Evolutionary conservation across 2,329 filamentous ascomycete species (phyloP), one percentile per base, ranked within the genome.

Genomic region (Pyrenochaeta sp.): DNA sequence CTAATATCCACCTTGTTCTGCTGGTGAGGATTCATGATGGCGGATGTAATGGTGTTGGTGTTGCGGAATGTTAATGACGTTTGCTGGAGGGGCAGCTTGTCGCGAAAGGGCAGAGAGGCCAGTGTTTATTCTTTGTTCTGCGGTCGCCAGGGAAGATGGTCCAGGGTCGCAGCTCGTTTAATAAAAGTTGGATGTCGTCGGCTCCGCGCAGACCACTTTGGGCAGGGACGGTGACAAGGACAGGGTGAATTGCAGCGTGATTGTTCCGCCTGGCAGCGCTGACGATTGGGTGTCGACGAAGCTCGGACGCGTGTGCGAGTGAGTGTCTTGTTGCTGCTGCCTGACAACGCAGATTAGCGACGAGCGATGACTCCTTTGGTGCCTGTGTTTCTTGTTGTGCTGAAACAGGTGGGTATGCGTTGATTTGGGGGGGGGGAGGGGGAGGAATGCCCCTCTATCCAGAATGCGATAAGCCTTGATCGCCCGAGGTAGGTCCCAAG

Each of bases 1-100:
- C 86, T 93, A 80, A 97, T 85, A 80, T 99, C 95, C 72, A 98
- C 85, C 84, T 99, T 98, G 85, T 97, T 97, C 85, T 96, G 93
- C 84, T 97, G 91, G 78, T 93, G 92, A 68, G 94, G 94, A 78
- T 97, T 97, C 92, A 98, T 96, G 63, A 60, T 68, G 64, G 64
- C 60, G 63, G 62, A 35, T 35, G 55, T 48, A 45, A 14, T 35
- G 48, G 37, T 37, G 37, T 23, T 9, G 23, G 23, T 46, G 23
- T 11, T 37, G 36, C n/a, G 53, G 44, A 54, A 50, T 54, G 57
- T 37, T 21, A 44, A 56, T 58, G 61, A 58, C 32, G 65, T 54
- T 50, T 37, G 47, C 11, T 23, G 51, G 57, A 55, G 59, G 44
- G 43, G 56, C 37, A 37, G 55, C 37, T 61, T 57, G 17, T 58